These are phyloP conservation scores for Nothophytophthora sp. DNA, from an alignment of 352 stramenopile genomes.

Conservation along the genomic window DNA sequence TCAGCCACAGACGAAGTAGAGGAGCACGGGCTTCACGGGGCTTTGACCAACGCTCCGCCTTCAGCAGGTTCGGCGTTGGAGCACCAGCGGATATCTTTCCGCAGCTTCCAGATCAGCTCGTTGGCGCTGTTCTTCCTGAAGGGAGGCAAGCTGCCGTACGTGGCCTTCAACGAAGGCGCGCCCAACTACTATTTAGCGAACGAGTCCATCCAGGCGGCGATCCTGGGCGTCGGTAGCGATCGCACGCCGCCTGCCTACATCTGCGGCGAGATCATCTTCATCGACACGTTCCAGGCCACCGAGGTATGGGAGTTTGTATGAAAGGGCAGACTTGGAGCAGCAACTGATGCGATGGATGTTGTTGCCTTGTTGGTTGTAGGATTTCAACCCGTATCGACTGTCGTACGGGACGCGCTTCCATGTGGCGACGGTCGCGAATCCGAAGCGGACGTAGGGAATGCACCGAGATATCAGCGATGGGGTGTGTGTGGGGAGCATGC, in stretches of 20 bases:
- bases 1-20: slow-evolving; percentile 34
- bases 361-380: slow-evolving; percentile 33
- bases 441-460: slow-evolving; percentile 55
- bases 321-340: too few relatives aligned
- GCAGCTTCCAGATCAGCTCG: slow-evolving; percentile 82
- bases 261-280: slow-evolving; percentile 84
- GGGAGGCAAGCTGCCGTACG: slow-evolving; percentile 72
- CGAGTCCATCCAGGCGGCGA: slow-evolving; percentile 76
- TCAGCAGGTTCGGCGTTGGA: slow-evolving; percentile 25
- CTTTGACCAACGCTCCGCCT: slow-evolving; percentile 13
- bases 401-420: slow-evolving; percentile 77
- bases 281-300: slow-evolving; percentile 80
- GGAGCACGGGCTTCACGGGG: slow-evolving; percentile 27
- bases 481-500: slow-evolving; percentile 1
- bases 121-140: slow-evolving; percentile 81
- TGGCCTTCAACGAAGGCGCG: slow-evolving; percentile 81
- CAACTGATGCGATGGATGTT: slow-evolving; percentile 1
- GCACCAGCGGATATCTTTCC: slow-evolving; percentile 78
- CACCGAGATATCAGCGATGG: slow-evolving; percentile 9
- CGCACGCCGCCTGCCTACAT: slow-evolving; percentile 75
- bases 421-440: slow-evolving; percentile 78
- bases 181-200: slow-evolving; percentile 82
- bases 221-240: slow-evolving; percentile 51
- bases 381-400: slow-evolving; percentile 84
- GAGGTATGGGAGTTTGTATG: slow-evolving; percentile 72